Base-by-base conservation (phyloP, 1,139 yeast genomes). In the Protomyces lactucae-debilis region DNA sequence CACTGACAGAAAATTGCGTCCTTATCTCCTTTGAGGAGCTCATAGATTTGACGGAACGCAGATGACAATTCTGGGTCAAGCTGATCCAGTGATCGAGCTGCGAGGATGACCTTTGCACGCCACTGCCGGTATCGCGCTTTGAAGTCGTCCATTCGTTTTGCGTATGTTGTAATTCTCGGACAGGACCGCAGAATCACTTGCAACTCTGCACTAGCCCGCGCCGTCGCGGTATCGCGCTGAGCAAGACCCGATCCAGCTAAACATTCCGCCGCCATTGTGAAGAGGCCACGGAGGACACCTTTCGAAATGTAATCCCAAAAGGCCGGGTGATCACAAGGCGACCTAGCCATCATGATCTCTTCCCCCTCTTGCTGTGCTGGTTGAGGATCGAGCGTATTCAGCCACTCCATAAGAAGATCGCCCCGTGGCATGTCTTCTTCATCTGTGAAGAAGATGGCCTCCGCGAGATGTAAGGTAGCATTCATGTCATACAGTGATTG, bases 221-320 rank as follows among this genome's bases (percentile, higher is more conserved):
- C 35, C 6, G 70, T 46, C 9, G 59, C 52, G 3, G 67, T 53
- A 40, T 68, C 69, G 3, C 55, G 52, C 10, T 52, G n/a, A 1
- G 25, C 52, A 9, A 69, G 37, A 6, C 67, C 71, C 8, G 68
- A 57, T 14, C 60, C 46, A 39, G 66, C 57, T 28, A 70, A 45
- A 25, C 69, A 68, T 14, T 57, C 59, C 2, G 67, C 73, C 0
- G 90, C 86, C 68, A 84, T 85, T 1, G 60, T 43, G 43, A 85
- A 82, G 54, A 85, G 75, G 0, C 96, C 96, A 71, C 95, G 79
- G 2, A 82, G 70, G 1, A 87, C 71, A 52, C 87, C 74, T 69
- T 83, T 86, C 64, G 82, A 80, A 45, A 88, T 68, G 65, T 85
- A 82, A 37, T 78, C 81, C 93, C 93, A 88, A 70, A 87, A 88